A percentile compares a stretch with the other conserved stretches of the same genome.
These are phyloP conservation scores for Phytophthora nicotianae DNA, from an alignment of 352 stramenopile genomes.

Conservation along the genomic window DNA sequence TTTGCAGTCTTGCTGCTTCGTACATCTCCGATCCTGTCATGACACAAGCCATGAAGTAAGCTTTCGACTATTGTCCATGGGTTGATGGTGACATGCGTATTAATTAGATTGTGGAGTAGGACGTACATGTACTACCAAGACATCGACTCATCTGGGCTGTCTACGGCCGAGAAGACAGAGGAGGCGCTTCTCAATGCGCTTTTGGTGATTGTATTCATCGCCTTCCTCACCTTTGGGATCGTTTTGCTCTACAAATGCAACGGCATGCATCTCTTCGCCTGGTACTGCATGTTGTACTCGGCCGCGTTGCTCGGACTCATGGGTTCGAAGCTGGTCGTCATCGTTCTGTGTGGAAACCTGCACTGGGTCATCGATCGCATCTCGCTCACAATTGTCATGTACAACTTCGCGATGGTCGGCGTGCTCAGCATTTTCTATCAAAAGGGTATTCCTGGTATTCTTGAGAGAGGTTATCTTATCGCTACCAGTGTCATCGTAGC, in stretches of 20 bases:
- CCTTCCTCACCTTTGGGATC: constrained; percentile 75
- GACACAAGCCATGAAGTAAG: constrained; percentile 64
- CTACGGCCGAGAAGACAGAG: constrained; percentile 49
- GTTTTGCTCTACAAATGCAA: constrained; percentile 88
- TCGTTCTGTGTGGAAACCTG: constrained; percentile 55
- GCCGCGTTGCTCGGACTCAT: constrained; percentile 69
- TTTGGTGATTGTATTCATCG: constrained; percentile 83
- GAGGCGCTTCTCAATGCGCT: constrained; percentile 79
- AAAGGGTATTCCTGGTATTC: constrained; percentile 67
- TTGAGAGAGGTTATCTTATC: constrained; percentile 94
- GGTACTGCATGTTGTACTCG: constrained; percentile 83
- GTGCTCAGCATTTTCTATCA: constrained; percentile 90
- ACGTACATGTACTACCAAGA: constrained; percentile 86
- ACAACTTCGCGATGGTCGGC: constrained; percentile 88
- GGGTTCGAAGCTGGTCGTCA: constrained; percentile 73
- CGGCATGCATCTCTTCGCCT: constrained; percentile 74
- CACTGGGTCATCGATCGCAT: constrained; percentile 58
- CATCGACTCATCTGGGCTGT: constrained; percentile 53
- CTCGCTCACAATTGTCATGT: constrained; percentile 78
- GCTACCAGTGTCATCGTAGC: constrained; percentile 94
- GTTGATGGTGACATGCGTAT: too few species aligned
- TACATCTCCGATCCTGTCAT: constrained; percentile 52
- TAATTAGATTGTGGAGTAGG: constrained; percentile 24
- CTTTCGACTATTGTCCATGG: too few species aligned
- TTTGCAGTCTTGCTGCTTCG: constrained; percentile 53